Conservation (phyloP, 73 alveolate species). For the Diophrys sp. region DNA sequence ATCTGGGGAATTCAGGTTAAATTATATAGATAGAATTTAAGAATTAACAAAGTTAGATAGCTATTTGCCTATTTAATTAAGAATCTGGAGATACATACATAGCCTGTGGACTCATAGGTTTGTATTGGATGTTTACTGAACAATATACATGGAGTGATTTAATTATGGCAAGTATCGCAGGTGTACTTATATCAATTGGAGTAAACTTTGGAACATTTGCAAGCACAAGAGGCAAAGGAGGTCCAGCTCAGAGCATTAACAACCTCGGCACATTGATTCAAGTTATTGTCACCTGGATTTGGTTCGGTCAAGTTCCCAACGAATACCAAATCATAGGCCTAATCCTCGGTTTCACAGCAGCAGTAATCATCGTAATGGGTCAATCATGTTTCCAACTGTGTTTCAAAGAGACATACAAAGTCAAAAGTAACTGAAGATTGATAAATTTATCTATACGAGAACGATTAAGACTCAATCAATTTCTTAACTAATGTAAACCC, state of each 20-base stretch:
- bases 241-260: neutral
- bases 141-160: neutral
- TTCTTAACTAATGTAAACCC: no score
- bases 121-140: neutral
- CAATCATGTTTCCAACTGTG: neutral
- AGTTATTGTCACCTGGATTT: neutral
- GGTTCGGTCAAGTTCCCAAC: neutral
- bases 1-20: no score
- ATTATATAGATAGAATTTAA: no score
- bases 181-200: neutral
- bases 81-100: no score
- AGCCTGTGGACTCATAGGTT: neutral
- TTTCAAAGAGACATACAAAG: no score
- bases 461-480: no score
- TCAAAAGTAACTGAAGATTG: no score
- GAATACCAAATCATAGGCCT: neutral
- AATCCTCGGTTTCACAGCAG: neutral
- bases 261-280: neutral
- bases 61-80: no score
- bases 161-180: neutral
- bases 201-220: neutral
- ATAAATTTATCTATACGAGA: no score
- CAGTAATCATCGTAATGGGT: neutral
- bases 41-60: no score
- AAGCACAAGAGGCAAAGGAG: neutral